These are phyloP conservation scores for Polyplosphaeria fusca DNA, from an alignment of 495 filamentous ascomycete genomes.

Conservation along the genomic window DNA sequence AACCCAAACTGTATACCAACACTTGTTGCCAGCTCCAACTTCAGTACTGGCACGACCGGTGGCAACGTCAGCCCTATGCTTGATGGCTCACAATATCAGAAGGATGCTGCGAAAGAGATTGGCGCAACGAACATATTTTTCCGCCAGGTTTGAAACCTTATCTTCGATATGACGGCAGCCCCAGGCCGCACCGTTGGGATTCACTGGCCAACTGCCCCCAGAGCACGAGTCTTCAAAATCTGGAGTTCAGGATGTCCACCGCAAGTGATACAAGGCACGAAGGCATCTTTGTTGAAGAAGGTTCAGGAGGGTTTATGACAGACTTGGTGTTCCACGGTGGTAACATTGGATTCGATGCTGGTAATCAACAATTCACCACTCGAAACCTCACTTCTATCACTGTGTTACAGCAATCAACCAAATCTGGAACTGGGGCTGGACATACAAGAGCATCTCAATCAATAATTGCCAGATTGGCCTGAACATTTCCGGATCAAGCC, in stretches of 20 bases:
- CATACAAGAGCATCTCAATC: conserved; percentile 46
- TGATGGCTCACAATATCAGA: conserved; percentile 40
- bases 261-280: conserved; percentile 71
- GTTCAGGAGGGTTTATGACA: conserved; percentile 68
- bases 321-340: conserved; percentile 69
- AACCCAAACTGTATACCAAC: conserved; percentile 62
- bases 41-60: conserved; percentile 51
- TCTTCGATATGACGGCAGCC: conserved; percentile 68
- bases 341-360: conserved; percentile 59
- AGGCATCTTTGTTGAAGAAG: conserved; percentile 79
- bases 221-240: conserved; percentile 71
- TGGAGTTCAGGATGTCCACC: conserved; percentile 67
- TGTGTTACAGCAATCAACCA: conserved; percentile 59
- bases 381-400: conserved; percentile 66
- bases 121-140: conserved; percentile 76
- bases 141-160: conserved; percentile 72
- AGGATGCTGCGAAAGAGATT: conserved; percentile 29
- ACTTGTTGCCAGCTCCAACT: conserved; percentile 62
- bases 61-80: conserved; percentile 58
- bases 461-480: conserved; percentile 39
- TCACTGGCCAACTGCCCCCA: conserved; percentile 76
- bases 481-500: conserved; percentile 35
- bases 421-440: conserved; percentile 60
- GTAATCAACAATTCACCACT: conserved; percentile 82
- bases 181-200: conserved; percentile 60